Percentiles rank a stretch among this genome's conserved stretches.
phyloP scores from a whole-genome alignment of 768 basidiomycete genomes.

The Auricularia cornea region DNA sequence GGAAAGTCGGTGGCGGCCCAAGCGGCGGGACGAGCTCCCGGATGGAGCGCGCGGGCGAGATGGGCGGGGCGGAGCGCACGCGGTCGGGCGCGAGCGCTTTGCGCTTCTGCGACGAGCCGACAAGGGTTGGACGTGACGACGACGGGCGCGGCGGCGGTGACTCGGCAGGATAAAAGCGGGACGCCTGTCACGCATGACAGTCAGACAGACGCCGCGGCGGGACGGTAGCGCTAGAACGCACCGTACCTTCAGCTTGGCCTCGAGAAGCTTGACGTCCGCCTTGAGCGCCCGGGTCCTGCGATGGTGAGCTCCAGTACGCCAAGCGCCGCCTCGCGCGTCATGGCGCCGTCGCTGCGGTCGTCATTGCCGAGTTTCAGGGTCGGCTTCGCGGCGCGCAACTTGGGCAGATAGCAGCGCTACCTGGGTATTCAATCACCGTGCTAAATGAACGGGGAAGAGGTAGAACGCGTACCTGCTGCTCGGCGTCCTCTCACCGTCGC shows the following conservation, averaged over 20 bases:
- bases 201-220: too few relatives aligned
- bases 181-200: neutral
- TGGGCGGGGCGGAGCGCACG: too few relatives aligned
- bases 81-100: neutral
- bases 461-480: conserved; percentile 23
- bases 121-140: neutral
- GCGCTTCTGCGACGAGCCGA: neutral
- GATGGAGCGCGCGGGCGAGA: too few relatives aligned
- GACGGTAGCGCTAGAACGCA: neutral
- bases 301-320: conserved; percentile 30
- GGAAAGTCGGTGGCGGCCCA: too few relatives aligned
- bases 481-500: neutral
- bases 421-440: conserved; percentile 28
- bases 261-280: conserved; percentile 28
- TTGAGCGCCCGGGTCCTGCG: conserved; percentile 37
- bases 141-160: neutral
- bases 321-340: conserved; percentile 28
- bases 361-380: conserved; percentile 34
- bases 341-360: too few relatives aligned
- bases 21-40: too few relatives aligned
- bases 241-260: neutral
- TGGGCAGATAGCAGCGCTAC: conserved; percentile 42
- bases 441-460: conserved; percentile 32
- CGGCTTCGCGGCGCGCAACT: conserved; percentile 48
- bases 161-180: neutral